Evolutionary conservation across 306 rosid species (phyloP), one percentile per base, ranked within the genome.

Genomic region (Carpinus fangiana): DNA sequence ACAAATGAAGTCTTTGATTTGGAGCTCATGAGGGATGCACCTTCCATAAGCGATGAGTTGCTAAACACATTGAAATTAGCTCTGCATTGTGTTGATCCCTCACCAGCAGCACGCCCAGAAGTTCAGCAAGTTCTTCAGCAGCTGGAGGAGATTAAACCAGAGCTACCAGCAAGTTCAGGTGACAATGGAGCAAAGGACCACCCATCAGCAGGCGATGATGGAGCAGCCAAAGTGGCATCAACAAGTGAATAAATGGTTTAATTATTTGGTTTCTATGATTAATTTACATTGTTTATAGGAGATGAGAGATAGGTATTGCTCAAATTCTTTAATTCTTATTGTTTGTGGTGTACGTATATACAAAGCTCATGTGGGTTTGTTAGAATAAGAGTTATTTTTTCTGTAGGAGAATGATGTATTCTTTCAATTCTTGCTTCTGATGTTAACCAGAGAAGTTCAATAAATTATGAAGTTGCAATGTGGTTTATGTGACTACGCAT

Each of bases 1-100:
- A 90, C 95, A 0, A 92, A 92, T 79, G 97, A 92, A 88, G 98
- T 93, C 60, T 93, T 93, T 59, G 98, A 93, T 73, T 86, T 93
- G 90, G 98, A 93, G 72, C 86, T 93, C 31, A 88, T 90, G 90
- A 90, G 90, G 78, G 97, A 91, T 82, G 89, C 87, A 54, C 84
- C 89, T 61, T 34, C 79, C 53, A 88, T 88, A 2, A 90, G 90
- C 0, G 98, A 93, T 78, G 92, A 91, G 60, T 75, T 93, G 65
- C 92, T 93, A 2, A 93, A 91, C 79, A 93, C 98, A 10, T 78
- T 93, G 90, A 93, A 93, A 76, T 80, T 93, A 1, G 93, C 98
- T 51, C 77, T 93, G 70, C 97, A 93, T 70, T 93, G 98, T 81
- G 98, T 93, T 18, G 98, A 93, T 74, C 97, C 98, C 2, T 86